phyloP scores from a whole-genome alignment of 768 basidiomycete genomes.

The Crepidotus variabilis region DNA sequence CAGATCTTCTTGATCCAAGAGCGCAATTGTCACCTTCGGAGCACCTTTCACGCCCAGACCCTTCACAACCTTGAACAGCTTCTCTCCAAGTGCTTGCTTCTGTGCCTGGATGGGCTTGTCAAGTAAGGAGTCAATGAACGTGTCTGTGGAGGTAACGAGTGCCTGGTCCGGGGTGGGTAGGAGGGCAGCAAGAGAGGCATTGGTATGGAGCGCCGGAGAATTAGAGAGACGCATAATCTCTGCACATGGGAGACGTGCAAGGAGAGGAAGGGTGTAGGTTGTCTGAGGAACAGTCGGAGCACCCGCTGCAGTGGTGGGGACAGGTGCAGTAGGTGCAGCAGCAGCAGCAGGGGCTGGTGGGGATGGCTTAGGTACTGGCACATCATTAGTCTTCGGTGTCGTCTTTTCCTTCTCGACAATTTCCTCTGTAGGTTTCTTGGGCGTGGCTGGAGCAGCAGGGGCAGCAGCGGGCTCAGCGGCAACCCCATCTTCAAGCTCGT shows the following conservation, averaged over 20 bases:
- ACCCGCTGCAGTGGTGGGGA: background rate
- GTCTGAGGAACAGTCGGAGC: slow-evolving; percentile 10
- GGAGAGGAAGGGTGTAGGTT: slow-evolving; percentile 61
- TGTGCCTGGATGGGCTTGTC: slow-evolving; percentile 54
- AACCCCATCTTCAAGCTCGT: slow-evolving; percentile 28
- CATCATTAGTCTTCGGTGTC: background rate
- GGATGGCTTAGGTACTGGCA: background rate
- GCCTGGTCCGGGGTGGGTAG: slow-evolving; percentile 69
- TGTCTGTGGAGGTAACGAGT: slow-evolving; percentile 65
- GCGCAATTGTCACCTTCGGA: slow-evolving; percentile 74
- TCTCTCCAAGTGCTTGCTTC: slow-evolving; percentile 81
- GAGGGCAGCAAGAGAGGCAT: slow-evolving; percentile 42
- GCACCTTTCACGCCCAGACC: slow-evolving; percentile 80
- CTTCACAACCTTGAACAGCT: slow-evolving; percentile 70
- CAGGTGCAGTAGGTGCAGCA: background rate
- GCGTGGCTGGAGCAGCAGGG: slow-evolving; percentile 65
- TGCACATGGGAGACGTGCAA: slow-evolving; percentile 70
- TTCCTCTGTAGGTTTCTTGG: slow-evolving; percentile 23
- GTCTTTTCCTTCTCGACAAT: background rate
- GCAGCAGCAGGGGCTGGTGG: background rate
- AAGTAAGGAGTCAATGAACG: slow-evolving; percentile 62
- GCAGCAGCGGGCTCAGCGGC: slow-evolving; percentile 48
- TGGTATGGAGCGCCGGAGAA: slow-evolving; percentile 27
- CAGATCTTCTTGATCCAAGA: slow-evolving; percentile 84
- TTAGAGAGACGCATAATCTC: slow-evolving; percentile 71